Conservation (phyloP, 2,329 filamentous ascomycete genomes). For the Sordariomycetes sp. region DNA sequence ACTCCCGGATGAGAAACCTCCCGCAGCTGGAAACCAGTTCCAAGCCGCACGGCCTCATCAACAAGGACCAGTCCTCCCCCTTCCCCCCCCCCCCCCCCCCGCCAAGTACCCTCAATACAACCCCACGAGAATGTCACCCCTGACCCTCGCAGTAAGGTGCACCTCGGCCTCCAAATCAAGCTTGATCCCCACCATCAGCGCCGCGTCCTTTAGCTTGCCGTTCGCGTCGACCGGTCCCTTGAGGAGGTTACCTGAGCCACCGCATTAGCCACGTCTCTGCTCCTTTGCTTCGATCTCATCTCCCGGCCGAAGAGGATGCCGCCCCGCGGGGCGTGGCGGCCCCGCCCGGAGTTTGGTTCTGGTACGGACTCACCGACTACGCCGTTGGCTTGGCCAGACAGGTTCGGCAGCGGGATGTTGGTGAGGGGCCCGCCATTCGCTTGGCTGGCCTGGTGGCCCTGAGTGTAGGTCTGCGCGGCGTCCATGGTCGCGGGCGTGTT, state of each 20-base stretch:
- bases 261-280: neutral
- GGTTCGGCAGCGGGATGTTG: slow-evolving; percentile 18
- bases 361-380: slow-evolving; percentile 12
- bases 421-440: slow-evolving; percentile 13
- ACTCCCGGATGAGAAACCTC: neutral
- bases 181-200: slow-evolving; percentile 48
- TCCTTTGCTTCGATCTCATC: neutral
- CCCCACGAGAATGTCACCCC: slow-evolving; percentile 47
- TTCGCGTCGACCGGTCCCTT: slow-evolving; percentile 42
- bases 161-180: slow-evolving; percentile 50
- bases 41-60: neutral
- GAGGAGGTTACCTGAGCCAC: slow-evolving; percentile 32
- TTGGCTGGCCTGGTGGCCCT: slow-evolving; percentile 11
- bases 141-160: slow-evolving; percentile 44
- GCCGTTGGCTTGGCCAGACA: slow-evolving; percentile 20
- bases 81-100: neutral
- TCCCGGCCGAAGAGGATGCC: no score
- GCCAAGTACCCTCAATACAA: slow-evolving; percentile 25
- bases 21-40: neutral
- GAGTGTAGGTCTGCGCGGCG: slow-evolving; percentile 12
- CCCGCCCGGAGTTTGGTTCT: neutral
- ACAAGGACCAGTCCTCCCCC: neutral
- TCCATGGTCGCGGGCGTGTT: slow-evolving; percentile 1
- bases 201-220: slow-evolving; percentile 42
- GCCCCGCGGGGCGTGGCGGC: neutral